phyloP scores from a whole-genome alignment of 2,329 filamentous ascomycete species.

The Botrytis medusae region DNA sequence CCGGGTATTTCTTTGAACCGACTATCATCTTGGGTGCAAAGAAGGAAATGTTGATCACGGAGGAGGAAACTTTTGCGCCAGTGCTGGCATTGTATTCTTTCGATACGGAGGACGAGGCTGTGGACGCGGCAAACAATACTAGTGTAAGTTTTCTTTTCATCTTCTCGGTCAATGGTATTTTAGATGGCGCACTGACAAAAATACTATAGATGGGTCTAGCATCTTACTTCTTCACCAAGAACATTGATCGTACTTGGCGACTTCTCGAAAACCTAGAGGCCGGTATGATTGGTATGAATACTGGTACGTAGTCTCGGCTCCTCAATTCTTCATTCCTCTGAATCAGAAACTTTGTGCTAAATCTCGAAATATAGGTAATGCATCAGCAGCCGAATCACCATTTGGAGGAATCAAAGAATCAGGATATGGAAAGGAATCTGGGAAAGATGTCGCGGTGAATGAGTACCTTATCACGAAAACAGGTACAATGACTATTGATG shows the following conservation, averaged over 20 bases:
- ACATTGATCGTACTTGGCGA: conserved; percentile 64
- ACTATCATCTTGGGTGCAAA: conserved; percentile 63
- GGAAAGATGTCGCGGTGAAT: conserved; percentile 63
- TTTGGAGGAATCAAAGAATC: conserved; percentile 69
- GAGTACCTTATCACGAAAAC: conserved; percentile 66
- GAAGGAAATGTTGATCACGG: conserved; percentile 55
- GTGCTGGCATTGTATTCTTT: conserved; percentile 64
- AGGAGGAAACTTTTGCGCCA: conserved; percentile 66
- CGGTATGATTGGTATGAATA: conserved; percentile 68
- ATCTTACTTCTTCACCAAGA: conserved; percentile 68
- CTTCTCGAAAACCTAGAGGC: conserved; percentile 67
- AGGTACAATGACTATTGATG: conserved; percentile 60
- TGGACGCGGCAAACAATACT: conserved; percentile 59
- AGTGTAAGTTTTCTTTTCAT: conserved; percentile 30
- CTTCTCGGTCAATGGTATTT: not conserved
- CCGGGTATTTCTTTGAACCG: conserved; percentile 69
- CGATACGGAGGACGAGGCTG: conserved; percentile 63
- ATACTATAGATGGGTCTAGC: conserved; percentile 56
- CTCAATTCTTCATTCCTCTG: too few species aligned
- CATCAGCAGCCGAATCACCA: conserved; percentile 64
- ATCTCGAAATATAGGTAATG: conserved; percentile 48
- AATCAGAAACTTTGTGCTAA: conserved; percentile 2
- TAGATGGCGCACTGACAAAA: conserved; percentile 12
- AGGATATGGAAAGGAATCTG: conserved; percentile 66
- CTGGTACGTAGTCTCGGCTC: conserved; percentile 45